Evolutionary conservation across 805 yeast species (phyloP), one percentile per base, ranked within the genome.

Genomic region (Ogataea corticis): DNA sequence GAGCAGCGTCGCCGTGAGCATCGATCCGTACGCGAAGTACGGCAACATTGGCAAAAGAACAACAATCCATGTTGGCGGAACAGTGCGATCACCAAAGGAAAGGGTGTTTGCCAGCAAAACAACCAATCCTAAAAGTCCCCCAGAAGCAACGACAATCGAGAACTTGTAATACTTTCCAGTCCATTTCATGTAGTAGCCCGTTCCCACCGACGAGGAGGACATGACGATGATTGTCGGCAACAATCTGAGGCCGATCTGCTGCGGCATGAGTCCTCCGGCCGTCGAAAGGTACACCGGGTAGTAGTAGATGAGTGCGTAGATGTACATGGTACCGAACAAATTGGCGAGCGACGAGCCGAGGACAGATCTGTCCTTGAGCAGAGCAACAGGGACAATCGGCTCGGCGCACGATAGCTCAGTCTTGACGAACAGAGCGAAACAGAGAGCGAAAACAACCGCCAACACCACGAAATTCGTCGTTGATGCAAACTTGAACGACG

Each of bases 271-370:
- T 16, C 72, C 70, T 56, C 78, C 60, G 0, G 82, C 87, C 0
- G 86, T 69, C 2, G 82, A 68, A 53, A 74, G 76, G 55, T 75
- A 85, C 38, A 84, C 70, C 1, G 92, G 90, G 19, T 79, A 66
- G 61, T 81, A 83, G 59, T 76, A 84, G 7, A 79, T 61, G 48
- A 76, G 72, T 5, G 68, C 61, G 40, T 69, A 68, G 43, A 72
- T 59, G 38, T 70, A 68, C 82, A 79, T 67, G 50, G 83, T 64
- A 54, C 72, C 70, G 56, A 79, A 79, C 75, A 85, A 79, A 57
- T 82, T 82, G 7, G 86, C 74, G 50, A 82, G 66, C 2, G 88
- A 80, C 1, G 85, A 77, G 6, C 87, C 81, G 35, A 80, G 62
- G 3, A 85, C 79, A 1, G 88, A 80, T 50, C 83, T 68, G 43